Conservation (phyloP, 306 rosid species). For the Malus asiatica region DNA sequence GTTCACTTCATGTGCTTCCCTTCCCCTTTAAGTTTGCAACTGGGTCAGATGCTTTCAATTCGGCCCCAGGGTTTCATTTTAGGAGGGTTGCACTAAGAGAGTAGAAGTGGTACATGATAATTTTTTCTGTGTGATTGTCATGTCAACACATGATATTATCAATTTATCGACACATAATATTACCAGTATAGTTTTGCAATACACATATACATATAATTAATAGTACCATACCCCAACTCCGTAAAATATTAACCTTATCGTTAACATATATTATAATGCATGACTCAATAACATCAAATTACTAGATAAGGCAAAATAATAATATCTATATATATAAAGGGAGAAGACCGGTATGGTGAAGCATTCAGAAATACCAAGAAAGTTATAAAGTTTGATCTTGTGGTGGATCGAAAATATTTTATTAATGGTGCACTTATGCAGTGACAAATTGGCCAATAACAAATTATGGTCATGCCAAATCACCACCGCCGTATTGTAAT, state of each 20-base stretch:
- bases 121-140: too few species aligned
- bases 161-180: too few species aligned
- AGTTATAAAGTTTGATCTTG: background rate
- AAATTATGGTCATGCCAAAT: background rate
- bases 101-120: background rate
- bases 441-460: background rate
- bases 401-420: background rate
- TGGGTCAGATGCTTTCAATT: background rate
- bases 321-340: too few species aligned
- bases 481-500: background rate
- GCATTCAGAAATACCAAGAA: too few species aligned
- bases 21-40: background rate
- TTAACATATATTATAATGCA: too few species aligned
- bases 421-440: background rate
- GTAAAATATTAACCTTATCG: too few species aligned
- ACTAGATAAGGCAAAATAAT: background rate
- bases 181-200: too few species aligned
- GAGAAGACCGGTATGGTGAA: too few species aligned
- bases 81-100: background rate
- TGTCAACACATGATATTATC: too few species aligned
- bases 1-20: background rate
- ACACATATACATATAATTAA: too few species aligned
- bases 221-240: too few species aligned
- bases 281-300: background rate
- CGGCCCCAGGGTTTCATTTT: background rate